Conservation (phyloP, 768 basidiomycete genomes). For the Tylopilus intermedius region DNA sequence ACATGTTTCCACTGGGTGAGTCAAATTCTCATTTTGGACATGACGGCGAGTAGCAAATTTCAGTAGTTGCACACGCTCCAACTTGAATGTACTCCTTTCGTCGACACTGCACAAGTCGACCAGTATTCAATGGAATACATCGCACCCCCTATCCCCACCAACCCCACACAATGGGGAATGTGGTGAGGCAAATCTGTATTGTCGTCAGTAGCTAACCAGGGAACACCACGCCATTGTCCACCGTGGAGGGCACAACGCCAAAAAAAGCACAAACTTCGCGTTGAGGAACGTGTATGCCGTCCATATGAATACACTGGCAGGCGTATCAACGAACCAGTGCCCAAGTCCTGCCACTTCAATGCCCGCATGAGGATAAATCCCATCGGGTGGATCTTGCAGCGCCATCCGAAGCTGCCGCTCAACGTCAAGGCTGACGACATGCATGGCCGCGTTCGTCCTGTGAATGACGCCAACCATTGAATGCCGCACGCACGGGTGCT, state of each 20-base stretch:
- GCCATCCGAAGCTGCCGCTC: not conserved
- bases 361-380: not conserved
- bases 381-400: slow-evolving; percentile 18
- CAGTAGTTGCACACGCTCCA: not conserved
- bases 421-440: not conserved
- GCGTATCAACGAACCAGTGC: slow-evolving; percentile 10
- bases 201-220: not conserved
- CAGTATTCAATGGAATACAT: not conserved
- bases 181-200: not conserved
- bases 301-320: not conserved
- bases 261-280: slow-evolving; percentile 1
- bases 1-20: not conserved
- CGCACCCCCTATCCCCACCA: not conserved
- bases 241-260: slow-evolving; percentile 3
- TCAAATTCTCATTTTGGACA: slow-evolving; percentile 1
- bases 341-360: slow-evolving; percentile 3
- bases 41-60: not conserved
- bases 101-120: not conserved
- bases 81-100: not conserved
- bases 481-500: slow-evolving; percentile 1
- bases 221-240: not conserved
- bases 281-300: slow-evolving; percentile 7
- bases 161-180: not conserved
- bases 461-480: slow-evolving; percentile 6
- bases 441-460: not conserved